Percentiles rank a stretch among this genome's conserved stretches.
phyloP scores from a whole-genome alignment of 768 basidiomycete species.

The Serendipita sp. region DNA sequence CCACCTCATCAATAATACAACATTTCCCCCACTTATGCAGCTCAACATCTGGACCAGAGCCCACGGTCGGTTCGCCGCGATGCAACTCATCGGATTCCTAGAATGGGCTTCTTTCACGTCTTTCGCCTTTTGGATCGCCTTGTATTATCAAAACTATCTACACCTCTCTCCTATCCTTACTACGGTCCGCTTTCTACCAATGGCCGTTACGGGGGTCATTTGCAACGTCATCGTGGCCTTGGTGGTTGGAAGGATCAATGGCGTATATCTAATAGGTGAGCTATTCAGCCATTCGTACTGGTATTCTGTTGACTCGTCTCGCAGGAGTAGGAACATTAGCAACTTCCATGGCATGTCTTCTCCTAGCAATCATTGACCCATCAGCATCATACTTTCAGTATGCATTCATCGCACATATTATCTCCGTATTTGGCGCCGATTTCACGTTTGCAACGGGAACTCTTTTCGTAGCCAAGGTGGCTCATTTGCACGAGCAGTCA shows the following conservation, averaged over 20 bases:
- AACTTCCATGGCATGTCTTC: conserved; percentile 40
- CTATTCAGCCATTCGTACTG: background rate
- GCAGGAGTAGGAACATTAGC: conserved; percentile 38
- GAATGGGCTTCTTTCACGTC: conserved; percentile 27
- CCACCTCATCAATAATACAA: background rate
- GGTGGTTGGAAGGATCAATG: conserved; percentile 36
- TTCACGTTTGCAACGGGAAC: conserved; percentile 62
- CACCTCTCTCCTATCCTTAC: conserved; percentile 38
- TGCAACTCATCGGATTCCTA: conserved; percentile 47
- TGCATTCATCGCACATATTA: conserved; percentile 49
- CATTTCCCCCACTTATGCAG: conserved; percentile 45
- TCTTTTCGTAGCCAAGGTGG: conserved; percentile 55
- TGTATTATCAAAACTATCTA: conserved; percentile 59
- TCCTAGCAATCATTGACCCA: conserved; percentile 54
- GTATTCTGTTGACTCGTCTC: background rate
- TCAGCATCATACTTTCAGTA: conserved; percentile 53
- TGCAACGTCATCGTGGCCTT: conserved; percentile 53
- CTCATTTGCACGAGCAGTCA: conserved; percentile 54
- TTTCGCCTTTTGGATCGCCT: conserved; percentile 21
- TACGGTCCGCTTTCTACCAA: conserved; percentile 53
- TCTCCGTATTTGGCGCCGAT: conserved; percentile 61
- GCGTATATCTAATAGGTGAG: conserved; percentile 44
- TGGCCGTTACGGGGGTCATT: conserved; percentile 46
- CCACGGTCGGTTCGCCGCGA: conserved; percentile 42
- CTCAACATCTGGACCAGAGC: conserved; percentile 47